Base-by-base conservation (phyloP, 2,329 filamentous ascomycete genomes). In the Helicocarpus griseus region DNA sequence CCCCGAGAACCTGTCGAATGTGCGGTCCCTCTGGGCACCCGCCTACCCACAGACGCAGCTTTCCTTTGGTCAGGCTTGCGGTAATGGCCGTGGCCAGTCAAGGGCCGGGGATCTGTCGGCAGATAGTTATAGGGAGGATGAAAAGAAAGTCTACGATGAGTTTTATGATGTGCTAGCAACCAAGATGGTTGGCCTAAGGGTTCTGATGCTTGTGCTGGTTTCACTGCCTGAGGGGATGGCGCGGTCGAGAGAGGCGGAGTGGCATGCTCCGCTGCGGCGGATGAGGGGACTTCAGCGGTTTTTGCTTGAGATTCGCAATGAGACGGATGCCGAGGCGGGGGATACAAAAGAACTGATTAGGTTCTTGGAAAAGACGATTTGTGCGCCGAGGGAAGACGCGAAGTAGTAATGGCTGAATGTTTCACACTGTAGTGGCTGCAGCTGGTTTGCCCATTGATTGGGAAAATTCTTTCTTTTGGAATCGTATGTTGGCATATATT, bases 261-360 rank as follows among this genome's bases (percentile, higher is more conserved):
- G 44, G 44, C 44, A 47, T 35, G 17, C n/a, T 14, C 44, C 44
- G 8, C 6, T 47, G 17, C 28, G n/a, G 9, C 14, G 29, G 19
- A 31, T 47, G 28, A 35, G 29, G 7, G 44, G 44, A 9, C 44
- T 47, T 8, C 17, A 8, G 29, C 21, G 19, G n/a, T 47, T 47
- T 36, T 14, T 19, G 29, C 17, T 47, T 47, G 44, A 47, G 29
- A 47, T 47, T 21, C 44, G 31, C 28, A 47, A 47, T 47, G 31
- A 35, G 11, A 7, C 19, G 5, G 44, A 33, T 47, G 44, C 44
- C 9, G 17, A 33, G 28, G 44, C 28, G 11, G 44, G 35, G 44
- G 44, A 47, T 47, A 47, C 44, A 3, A 17, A 8, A 17, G 44
- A 6, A 5, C n/a, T 47, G 19, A 29, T 47, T 14, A 33, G 11